Base-by-base conservation (phyloP, 2,329 filamentous ascomycete genomes). In the Sporothrix phasma region DNA sequence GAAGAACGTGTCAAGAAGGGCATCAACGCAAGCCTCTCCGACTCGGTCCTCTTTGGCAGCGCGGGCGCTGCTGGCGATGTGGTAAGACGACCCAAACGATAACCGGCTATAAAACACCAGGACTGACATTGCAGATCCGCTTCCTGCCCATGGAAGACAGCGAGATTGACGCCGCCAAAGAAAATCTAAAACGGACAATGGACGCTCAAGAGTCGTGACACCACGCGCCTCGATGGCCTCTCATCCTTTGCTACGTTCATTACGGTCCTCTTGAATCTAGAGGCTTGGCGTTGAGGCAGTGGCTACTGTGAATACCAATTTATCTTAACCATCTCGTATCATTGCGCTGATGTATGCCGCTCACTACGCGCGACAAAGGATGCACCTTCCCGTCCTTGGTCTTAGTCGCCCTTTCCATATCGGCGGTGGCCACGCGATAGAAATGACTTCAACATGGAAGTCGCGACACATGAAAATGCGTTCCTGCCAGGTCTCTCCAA, bases 1-100 rank as follows among this genome's bases (percentile, higher is more conserved):
- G 90, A 95, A 73, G 88, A 92, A 68, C 83, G 93, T 63, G 92
- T 96, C 0, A 87, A 85, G 74, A 89, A 88, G 73, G 88, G 88
- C 19, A 84, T 97, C 49, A 83, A 87, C 60, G 81, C 83, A 10
- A 96, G 91, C 71, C 76, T 91, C 59, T 89, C 90, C 0, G 93
- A 97, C 69, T 79, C 86, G 1, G 86, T 90, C 4, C 76, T 97
- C 26, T 97, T 87, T 76, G 90, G 91, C 5, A 81, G 80, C 65
- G 78, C 79, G 5, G 80, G 81, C 49, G 77, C 76, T 17, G 75
- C 82, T 10, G 88, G 92, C 73, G 90, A 96, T 68, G 80, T 90
- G 75, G 89, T 93, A 79, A 76, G 84, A 13, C 22, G 34, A 34
- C 11, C 43, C 7, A 13, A 46, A 3, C 10, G 6, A 34, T 49